These are phyloP conservation scores for Fusarium agapanthi DNA, from an alignment of 2,329 filamentous ascomycete genomes.

Conservation along the genomic window DNA sequence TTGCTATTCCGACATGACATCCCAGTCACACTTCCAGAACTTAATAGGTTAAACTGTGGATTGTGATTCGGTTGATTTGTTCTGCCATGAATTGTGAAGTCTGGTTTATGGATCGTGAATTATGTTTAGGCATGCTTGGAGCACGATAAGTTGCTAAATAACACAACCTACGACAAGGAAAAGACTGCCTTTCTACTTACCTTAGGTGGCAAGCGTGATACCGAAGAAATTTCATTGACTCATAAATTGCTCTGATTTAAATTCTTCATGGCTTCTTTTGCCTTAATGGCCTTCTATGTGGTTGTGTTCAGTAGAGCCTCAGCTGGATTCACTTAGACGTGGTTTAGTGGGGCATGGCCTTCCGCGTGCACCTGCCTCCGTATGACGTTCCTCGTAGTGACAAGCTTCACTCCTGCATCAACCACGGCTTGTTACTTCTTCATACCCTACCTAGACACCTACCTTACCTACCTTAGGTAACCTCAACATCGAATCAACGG, in stretches of 20 bases:
- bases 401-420: slow-evolving; percentile 14
- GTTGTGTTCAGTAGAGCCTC: background rate
- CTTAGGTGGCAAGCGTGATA: background rate
- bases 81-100: background rate
- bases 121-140: background rate
- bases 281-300: background rate
- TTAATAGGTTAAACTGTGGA: background rate
- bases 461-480: background rate
- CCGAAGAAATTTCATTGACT: background rate
- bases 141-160: background rate
- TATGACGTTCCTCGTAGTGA: slow-evolving; percentile 27
- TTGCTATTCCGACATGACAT: background rate
- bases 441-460: background rate
- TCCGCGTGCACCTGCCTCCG: slow-evolving; percentile 4
- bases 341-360: slow-evolving; percentile 10
- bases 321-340: background rate
- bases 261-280: background rate
- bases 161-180: background rate
- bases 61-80: background rate
- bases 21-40: too few relatives aligned
- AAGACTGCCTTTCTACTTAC: background rate
- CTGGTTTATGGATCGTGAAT: background rate
- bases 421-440: background rate
- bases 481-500: background rate
- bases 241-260: background rate